A percentile compares a stretch with the other conserved stretches of the same genome.
Evolutionary conservation across 176 grass and related monocot species (phyloP).

Genomic region (Olyra latifolia): DNA sequence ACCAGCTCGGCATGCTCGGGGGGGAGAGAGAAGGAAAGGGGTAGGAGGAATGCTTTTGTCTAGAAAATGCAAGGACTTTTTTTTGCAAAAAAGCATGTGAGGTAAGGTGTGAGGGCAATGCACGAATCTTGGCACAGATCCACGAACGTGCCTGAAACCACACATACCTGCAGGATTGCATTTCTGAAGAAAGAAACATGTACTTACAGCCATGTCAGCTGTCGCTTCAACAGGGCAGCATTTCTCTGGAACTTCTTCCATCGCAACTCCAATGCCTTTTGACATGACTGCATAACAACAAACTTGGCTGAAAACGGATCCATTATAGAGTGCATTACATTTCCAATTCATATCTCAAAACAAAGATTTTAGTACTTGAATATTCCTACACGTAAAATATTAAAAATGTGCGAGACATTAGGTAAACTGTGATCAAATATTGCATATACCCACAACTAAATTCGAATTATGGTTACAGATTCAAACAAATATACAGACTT

Average conservation of each 20-base stretch:
- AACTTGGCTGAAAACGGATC: slow-evolving; percentile 22
- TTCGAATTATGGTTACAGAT: background rate
- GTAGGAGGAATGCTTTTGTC: too few relatives aligned
- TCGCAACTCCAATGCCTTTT: slow-evolving; percentile 72
- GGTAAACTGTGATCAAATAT: background rate
- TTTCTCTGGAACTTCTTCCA: slow-evolving; percentile 90
- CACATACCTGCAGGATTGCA: too few relatives aligned
- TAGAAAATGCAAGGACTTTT: too few relatives aligned
- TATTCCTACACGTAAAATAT: background rate
- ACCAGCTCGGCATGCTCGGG: too few relatives aligned
- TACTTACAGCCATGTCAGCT: slow-evolving; percentile 87
- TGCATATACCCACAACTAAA: background rate
- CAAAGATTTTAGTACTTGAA: background rate
- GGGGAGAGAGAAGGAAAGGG: too few relatives aligned
- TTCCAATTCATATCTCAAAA: slow-evolving; percentile 4
- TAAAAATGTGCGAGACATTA: background rate
- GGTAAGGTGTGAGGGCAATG: too few relatives aligned
- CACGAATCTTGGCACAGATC: too few relatives aligned
- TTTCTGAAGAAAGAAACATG: slow-evolving; percentile 9
- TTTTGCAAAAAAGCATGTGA: too few relatives aligned
- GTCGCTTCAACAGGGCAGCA: slow-evolving; percentile 72
- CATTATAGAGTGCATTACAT: background rate
- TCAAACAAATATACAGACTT: background rate
- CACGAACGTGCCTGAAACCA: too few relatives aligned
- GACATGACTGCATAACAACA: slow-evolving; percentile 58